These are phyloP conservation scores for Mastigamoeba balamuthi DNA, from an alignment of 78 protist genomes.

Conservation along the genomic window DNA sequence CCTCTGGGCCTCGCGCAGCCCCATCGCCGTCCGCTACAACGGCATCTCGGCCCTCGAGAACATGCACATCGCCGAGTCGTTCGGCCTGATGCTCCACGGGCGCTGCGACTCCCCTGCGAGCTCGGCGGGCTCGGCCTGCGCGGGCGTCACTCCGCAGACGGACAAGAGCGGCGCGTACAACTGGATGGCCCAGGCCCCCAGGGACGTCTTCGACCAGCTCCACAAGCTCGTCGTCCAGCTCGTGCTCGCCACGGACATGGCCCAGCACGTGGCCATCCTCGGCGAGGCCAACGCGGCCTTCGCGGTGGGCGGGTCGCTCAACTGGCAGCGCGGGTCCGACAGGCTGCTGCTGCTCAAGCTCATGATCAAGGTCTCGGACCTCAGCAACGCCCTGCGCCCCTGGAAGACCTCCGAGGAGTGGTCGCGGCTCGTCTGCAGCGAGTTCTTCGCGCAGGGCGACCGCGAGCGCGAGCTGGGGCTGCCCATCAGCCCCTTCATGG, in stretches of 20 bases:
- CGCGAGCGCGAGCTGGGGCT: slow-evolving; percentile 6
- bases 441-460: slow-evolving; percentile 23
- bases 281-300: neutral
- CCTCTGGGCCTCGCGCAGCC: neutral
- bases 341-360: too few relatives aligned
- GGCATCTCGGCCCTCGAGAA: slow-evolving; percentile 17
- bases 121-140: neutral
- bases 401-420: too few relatives aligned
- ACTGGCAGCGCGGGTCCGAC: too few relatives aligned
- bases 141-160: neutral
- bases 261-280: neutral
- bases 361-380: too few relatives aligned
- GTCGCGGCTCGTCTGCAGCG: neutral
- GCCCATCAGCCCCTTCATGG: slow-evolving; percentile 35
- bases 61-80: neutral
- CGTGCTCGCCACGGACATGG: slow-evolving; percentile 7
- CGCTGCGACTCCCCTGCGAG: neutral
- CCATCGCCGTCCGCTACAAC: slow-evolving; percentile 17
- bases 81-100: too few relatives aligned
- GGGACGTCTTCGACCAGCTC: neutral
- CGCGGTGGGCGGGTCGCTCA: too few relatives aligned
- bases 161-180: too few relatives aligned
- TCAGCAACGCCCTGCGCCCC: too few relatives aligned
- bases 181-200: too few relatives aligned
- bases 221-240: neutral